Evolutionary conservation across 2,329 filamentous ascomycete species (phyloP), one percentile per base, ranked within the genome.

Genomic region (Exophiala mesophila): DNA sequence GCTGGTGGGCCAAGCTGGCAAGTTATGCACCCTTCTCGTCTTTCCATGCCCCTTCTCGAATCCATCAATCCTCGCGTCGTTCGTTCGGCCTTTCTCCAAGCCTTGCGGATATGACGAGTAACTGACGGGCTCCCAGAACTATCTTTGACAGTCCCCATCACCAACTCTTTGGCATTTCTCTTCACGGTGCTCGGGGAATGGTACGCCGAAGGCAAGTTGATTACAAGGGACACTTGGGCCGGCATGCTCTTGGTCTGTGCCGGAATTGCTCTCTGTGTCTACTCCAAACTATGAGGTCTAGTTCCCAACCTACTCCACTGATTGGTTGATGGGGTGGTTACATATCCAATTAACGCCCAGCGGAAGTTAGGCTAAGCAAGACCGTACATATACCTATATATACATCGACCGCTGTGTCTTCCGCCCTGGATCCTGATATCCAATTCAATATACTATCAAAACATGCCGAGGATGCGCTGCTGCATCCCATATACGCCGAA

Each of bases 131-230:
- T 30, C 39, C 3, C 55, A 92, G 90, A 97, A 64, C 62, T 97
- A 55, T 95, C 88, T 59, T 71, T 97, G 50, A 96, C 89, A 2
- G 89, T 97, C 1, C 90, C 90, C 2, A 92, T 97, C 50, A 89
- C 90, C 2, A 97, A 97, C 59, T 94, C 88, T 0, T 69, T 94
- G 58, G 90, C 90, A 0, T 97, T 97, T 56, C 66, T 97, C n/a
- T 97, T 96, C 59, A 97, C 90, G 0, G 89, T 96, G 2, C 59
- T 96, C 9, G 90, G 89, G 1, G 90, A 97, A 56, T 97, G 89
- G 88, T 94, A 83, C 72, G 88, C 90, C 1, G 90, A 96, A 57
- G 80, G 80, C 47, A 97, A 96, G 63, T 84, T 89, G 2, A 94
- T 97, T 49, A 85, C 82, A 54, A 76, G 80, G 71, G 87, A 90